Base-by-base conservation (phyloP, 495 filamentous ascomycete genomes). In the Talaromyces nanjingensis region DNA sequence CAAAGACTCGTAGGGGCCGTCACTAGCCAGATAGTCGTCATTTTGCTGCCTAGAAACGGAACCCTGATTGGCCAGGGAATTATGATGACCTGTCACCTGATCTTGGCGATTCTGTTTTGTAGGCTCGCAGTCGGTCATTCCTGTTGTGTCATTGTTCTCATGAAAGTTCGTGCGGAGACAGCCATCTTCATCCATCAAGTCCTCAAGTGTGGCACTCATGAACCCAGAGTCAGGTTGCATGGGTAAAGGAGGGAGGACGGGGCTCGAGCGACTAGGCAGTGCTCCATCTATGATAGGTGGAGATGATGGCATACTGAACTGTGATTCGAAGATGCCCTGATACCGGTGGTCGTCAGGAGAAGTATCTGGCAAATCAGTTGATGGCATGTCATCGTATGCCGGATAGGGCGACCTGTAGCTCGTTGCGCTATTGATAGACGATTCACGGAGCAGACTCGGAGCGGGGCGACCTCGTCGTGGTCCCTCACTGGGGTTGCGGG, bases 151-250 rank as follows among this genome's bases (percentile, higher is more conserved):
- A 29, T 34, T 69, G 63, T 71, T 72, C 60, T 75, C 68, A 12
- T 71, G 66, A 49, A 73, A 65, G 27, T 65, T 54, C 18, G 76
- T 73, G 24, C 66, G 73, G 11, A 68, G 74, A 45, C 75, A 72
- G 16, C 81, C 75, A 16, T 84, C 82, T 39, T 84, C 79, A 59
- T 83, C 77, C 37, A 84, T 67, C 16, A 80, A 70, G 9, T 91
- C 86, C 20, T 90, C 86, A 14, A 90, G 70, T 0, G 83, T 82
- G 6, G 85, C 88, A 73, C 89, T 92, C 88, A 92, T 90, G 68
- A 91, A 92, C 0, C 89, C 89, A 9, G 89, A 92, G 71, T 96
- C 91, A 12, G 82, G 77, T 63, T 82, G 78, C 42, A 80, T 74
- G 6, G 79, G 76, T 76, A 91, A 80, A 8, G 82, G 77, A 8